Evolutionary conservation across 371 early-diverging fungal genomes (phyloP).

Genomic region (Vairimorpha apis): DNA sequence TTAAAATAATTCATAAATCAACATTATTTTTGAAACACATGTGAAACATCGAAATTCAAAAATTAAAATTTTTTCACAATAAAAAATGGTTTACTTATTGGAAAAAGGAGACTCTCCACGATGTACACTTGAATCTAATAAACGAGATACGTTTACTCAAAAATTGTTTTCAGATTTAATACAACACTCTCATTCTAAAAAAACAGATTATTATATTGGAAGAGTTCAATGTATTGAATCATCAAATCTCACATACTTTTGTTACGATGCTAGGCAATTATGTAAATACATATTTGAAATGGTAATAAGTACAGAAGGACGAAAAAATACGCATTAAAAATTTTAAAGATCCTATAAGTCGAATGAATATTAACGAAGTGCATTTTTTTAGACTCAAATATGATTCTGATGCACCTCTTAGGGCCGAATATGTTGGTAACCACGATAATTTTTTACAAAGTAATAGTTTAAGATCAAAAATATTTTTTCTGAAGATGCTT

Average conservation of each 20-base stretch:
- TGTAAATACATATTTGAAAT: slow-evolving; percentile 65
- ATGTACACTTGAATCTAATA: slow-evolving; percentile 54
- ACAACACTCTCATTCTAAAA: slow-evolving; percentile 47
- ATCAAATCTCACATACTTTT: slow-evolving; percentile 34
- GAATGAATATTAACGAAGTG: slow-evolving; percentile 57
- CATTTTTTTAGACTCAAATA: slow-evolving; percentile 61
- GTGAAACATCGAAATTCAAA: too few relatives aligned
- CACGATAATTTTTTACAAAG: slow-evolving; percentile 62
- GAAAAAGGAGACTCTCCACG: slow-evolving; percentile 50
- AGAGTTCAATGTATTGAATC: slow-evolving; percentile 34
- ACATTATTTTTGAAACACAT: too few relatives aligned
- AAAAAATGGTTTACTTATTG: slow-evolving; percentile 41
- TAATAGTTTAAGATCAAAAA: slow-evolving; percentile 60
- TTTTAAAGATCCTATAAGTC: slow-evolving; percentile 61
- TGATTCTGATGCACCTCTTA: slow-evolving; percentile 57
- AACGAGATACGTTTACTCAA: slow-evolving; percentile 63
- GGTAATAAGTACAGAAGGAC: slow-evolving; percentile 64
- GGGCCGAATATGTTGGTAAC: slow-evolving; percentile 61
- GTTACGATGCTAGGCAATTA: slow-evolving; percentile 64
- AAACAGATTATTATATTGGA: slow-evolving; percentile 58
- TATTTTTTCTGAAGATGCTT: slow-evolving; percentile 63
- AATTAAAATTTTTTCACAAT: neutral
- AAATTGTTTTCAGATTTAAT: slow-evolving; percentile 61
- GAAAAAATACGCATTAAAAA: slow-evolving; percentile 63
- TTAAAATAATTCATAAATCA: too few relatives aligned